Conservation (phyloP, 1,284 basidiomycete genomes). For the Marasmius tenuissimus region DNA sequence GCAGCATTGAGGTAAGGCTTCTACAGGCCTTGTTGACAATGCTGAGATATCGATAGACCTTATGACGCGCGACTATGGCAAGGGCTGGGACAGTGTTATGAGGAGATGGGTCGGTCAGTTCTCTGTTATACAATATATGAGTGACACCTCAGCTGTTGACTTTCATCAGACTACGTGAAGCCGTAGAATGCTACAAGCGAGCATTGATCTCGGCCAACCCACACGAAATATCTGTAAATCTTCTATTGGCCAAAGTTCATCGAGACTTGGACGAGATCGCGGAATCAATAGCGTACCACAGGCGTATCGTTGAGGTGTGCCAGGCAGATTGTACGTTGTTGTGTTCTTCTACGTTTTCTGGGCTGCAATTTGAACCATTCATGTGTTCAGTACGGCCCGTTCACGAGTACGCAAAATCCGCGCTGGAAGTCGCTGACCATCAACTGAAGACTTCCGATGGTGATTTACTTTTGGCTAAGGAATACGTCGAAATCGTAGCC, state of each 20-base stretch:
- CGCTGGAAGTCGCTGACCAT: slow-evolving; percentile 78
- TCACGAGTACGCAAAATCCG: slow-evolving; percentile 77
- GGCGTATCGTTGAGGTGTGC: slow-evolving; percentile 75
- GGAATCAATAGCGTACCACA: slow-evolving; percentile 73
- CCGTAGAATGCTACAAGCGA: slow-evolving; percentile 86
- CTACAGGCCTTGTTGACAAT: not conserved
- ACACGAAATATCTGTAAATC: slow-evolving; percentile 72
- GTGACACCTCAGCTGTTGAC: not conserved
- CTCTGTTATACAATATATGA: not conserved
- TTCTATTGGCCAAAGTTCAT: slow-evolving; percentile 80
- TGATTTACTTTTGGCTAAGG: slow-evolving; percentile 59
- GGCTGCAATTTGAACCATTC: slow-evolving; percentile 14
- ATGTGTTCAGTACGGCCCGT: slow-evolving; percentile 55
- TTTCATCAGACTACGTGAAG: slow-evolving; percentile 68
- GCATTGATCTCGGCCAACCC: slow-evolving; percentile 85
- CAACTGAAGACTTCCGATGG: slow-evolving; percentile 63
- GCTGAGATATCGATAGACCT: slow-evolving; percentile 54
- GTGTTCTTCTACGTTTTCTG: slow-evolving; percentile 3
- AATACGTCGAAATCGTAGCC: slow-evolving; percentile 72
- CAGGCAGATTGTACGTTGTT: slow-evolving; percentile 46
- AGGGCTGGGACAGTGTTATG: slow-evolving; percentile 92
- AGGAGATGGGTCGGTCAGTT: slow-evolving; percentile 79
- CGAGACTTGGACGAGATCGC: slow-evolving; percentile 61
- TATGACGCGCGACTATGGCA: slow-evolving; percentile 98
- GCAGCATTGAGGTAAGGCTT: slow-evolving; percentile 78